Evolutionary conservation across 768 basidiomycete genomes (phyloP).

Genomic region (Fomitopsis serialis): DNA sequence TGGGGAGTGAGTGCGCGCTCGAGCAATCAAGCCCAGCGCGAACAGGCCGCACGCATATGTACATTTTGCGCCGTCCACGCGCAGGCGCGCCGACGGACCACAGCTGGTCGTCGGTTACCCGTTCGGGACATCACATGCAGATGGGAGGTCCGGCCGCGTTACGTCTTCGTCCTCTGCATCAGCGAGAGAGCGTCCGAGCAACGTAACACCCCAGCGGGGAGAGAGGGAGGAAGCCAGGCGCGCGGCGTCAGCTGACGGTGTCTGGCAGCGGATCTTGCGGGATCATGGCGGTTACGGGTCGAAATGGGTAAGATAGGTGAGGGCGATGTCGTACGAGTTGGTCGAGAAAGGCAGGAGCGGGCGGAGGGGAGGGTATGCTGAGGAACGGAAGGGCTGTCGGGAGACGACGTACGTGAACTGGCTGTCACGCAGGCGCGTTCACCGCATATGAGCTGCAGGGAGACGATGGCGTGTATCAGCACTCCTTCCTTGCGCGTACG

Average conservation of each 20-base stretch:
- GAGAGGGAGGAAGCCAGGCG: background rate
- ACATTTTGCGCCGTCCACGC: too few relatives aligned
- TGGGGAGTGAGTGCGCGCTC: too few relatives aligned
- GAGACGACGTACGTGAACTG: background rate
- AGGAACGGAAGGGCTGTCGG: background rate
- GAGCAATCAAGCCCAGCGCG: too few relatives aligned
- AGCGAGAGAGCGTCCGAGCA: background rate
- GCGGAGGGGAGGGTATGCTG: background rate
- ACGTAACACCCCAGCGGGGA: background rate
- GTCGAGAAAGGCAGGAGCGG: background rate
- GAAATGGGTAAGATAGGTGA: background rate
- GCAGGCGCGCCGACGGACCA: too few relatives aligned
- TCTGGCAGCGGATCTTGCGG: background rate
- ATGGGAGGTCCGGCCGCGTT: conserved; percentile 1
- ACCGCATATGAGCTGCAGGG: conserved; percentile 11
- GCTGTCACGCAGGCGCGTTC: background rate
- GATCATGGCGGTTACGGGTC: background rate
- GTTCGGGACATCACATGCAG: background rate
- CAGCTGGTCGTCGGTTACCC: background rate
- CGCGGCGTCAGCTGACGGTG: background rate
- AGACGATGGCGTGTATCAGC: conserved; percentile 3
- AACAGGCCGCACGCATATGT: too few relatives aligned
- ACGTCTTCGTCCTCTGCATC: background rate
- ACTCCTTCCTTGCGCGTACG: background rate
- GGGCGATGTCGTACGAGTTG: background rate